phyloP scores from a whole-genome alignment of 176 grass and related monocot species.

The Juncus inflexus region DNA sequence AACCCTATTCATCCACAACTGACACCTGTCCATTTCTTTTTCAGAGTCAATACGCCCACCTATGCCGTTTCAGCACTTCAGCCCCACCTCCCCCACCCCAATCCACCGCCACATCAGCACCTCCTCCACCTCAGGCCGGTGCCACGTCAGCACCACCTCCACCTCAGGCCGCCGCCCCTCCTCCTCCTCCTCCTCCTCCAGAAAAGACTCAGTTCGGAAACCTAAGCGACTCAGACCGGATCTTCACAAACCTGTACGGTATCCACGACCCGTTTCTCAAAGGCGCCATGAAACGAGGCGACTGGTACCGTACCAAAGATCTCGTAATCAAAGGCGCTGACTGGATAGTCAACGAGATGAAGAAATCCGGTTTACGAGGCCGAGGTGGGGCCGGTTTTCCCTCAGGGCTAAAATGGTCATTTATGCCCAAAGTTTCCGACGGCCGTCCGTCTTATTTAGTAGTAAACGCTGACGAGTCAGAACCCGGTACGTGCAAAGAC shows the following conservation, averaged over 20 bases:
- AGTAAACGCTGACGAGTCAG: conserved; percentile 95
- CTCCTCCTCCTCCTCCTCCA: conserved; percentile 63
- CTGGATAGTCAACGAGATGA: conserved; percentile 93
- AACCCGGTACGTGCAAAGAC: conserved; percentile 95
- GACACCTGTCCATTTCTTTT: conserved; percentile 31
- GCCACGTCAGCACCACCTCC: conserved; percentile 38
- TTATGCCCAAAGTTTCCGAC: conserved; percentile 95
- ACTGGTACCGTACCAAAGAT: conserved; percentile 87
- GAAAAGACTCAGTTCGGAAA: conserved; percentile 84
- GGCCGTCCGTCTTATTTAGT: conserved; percentile 85
- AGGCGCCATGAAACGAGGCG: conserved; percentile 81
- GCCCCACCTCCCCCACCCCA: conserved; percentile 33
- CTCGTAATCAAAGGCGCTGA: conserved; percentile 76
- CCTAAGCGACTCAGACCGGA: conserved; percentile 73
- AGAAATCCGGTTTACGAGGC: conserved; percentile 84
- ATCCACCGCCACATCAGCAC: background rate
- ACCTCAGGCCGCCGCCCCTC: conserved; percentile 13
- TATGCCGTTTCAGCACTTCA: conserved; percentile 54
- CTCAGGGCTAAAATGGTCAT: conserved; percentile 93
- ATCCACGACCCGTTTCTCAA: conserved; percentile 89
- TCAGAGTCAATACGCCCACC: conserved; percentile 26
- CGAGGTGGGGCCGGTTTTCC: conserved; percentile 94
- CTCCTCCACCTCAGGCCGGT: conserved; percentile 11
- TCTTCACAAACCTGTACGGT: conserved; percentile 88
- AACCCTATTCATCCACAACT: background rate